phyloP scores from a whole-genome alignment of 1,284 basidiomycete species.

The Leccinum pallidistipes region DNA sequence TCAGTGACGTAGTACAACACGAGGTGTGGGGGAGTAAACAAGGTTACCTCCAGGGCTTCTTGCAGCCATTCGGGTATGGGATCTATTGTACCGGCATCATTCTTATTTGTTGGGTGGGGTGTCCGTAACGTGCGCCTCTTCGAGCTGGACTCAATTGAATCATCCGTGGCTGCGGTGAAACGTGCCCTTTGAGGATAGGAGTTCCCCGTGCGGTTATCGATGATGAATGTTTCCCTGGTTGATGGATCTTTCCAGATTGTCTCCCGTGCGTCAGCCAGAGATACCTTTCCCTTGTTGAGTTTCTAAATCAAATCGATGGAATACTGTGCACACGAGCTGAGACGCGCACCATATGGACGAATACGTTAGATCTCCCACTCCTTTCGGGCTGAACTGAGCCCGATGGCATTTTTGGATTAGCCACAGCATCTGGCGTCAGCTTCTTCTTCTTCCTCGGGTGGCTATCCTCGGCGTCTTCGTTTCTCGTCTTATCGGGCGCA shows the following conservation, averaged over 20 bases:
- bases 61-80: conserved; percentile 53
- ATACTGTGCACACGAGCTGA: conserved; percentile 5
- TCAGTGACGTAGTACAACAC: conserved; percentile 6
- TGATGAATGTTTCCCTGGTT: conserved; percentile 65
- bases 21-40: conserved; percentile 9
- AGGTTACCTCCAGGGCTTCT: conserved; percentile 47
- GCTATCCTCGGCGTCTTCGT: conserved; percentile 18
- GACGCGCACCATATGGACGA: conserved; percentile 23
- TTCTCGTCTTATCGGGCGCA: conserved; percentile 27
- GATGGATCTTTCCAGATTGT: conserved; percentile 60
- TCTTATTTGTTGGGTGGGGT: conserved; percentile 6
- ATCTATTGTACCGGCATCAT: conserved; percentile 2
- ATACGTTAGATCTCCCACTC: conserved; percentile 8
- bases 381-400: conserved; percentile 13
- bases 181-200: conserved; percentile 41
- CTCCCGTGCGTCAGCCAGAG: conserved; percentile 29
- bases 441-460: conserved; percentile 45
- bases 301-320: conserved; percentile 11
- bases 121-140: conserved; percentile 18
- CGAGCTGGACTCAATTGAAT: conserved; percentile 9
- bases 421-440: conserved; percentile 15
- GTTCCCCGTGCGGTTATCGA: conserved; percentile 68
- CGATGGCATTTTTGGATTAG: conserved; percentile 16
- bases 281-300: conserved; percentile 12
- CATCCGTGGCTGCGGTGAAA: conserved; percentile 12